These are phyloP conservation scores for Sherardia arvensis DNA, from an alignment of 257 asterid species.

Conservation along the genomic window DNA sequence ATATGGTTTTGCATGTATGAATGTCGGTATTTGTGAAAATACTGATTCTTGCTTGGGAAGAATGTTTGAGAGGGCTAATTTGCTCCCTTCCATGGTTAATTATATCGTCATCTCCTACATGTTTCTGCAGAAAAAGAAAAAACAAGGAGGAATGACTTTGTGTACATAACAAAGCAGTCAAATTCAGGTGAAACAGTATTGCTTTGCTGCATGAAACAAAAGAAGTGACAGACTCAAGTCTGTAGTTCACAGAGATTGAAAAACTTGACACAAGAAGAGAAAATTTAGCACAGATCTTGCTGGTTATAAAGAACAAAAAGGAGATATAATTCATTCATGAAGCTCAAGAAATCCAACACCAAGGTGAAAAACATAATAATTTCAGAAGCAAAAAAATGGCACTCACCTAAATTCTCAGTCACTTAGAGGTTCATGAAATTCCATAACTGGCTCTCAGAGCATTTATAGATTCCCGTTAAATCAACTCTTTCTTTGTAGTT, in stretches of 20 bases:
- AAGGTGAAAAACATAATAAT: background rate
- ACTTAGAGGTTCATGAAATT: conserved; percentile 36
- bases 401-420: background rate
- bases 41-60: too few species aligned
- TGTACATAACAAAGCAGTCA: too few species aligned
- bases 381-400: background rate
- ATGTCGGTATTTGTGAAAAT: too few species aligned
- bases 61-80: too few species aligned
- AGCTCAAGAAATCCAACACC: background rate
- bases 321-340: background rate
- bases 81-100: background rate
- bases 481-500: background rate
- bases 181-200: background rate
- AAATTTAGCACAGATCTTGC: too few species aligned
- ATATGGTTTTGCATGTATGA: too few species aligned
- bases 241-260: too few species aligned
- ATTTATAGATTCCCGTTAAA: conserved; percentile 27
- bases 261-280: too few species aligned
- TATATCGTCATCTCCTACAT: background rate
- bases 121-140: background rate
- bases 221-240: too few species aligned
- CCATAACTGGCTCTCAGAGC: conserved; percentile 66
- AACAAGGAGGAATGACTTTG: too few species aligned
- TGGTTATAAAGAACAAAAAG: too few species aligned
- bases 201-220: background rate